phyloP scores from a whole-genome alignment of 148 eudicot genomes.

The Amaranthus cruentus region DNA sequence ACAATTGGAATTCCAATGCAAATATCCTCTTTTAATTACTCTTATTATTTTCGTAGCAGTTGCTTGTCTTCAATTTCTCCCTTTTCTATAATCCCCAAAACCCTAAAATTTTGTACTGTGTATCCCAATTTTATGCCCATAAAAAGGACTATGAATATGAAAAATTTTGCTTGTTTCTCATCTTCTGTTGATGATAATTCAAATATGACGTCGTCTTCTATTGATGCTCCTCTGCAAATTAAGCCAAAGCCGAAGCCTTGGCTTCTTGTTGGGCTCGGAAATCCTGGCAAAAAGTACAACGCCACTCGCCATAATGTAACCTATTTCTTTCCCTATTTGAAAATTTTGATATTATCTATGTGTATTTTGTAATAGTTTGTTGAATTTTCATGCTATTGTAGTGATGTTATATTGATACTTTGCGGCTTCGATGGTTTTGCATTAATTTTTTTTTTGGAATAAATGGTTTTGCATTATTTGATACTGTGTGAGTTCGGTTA shows the following conservation, averaged over 20 bases:
- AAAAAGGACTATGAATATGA: not conserved
- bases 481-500: not conserved
- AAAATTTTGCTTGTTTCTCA: slow-evolving; percentile 10
- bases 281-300: slow-evolving; percentile 4
- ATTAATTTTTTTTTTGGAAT: not conserved
- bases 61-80: not conserved
- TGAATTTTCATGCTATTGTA: not conserved
- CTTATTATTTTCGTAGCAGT: not conserved
- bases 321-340: not conserved
- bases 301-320: slow-evolving; percentile 5
- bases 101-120: not conserved
- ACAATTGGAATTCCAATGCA: too few species aligned
- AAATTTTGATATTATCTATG: not conserved
- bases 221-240: not conserved
- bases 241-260: slow-evolving; percentile 6
- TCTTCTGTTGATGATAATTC: not conserved
- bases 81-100: not conserved
- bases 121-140: too few species aligned
- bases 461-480: not conserved
- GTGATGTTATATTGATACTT: not conserved
- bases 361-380: not conserved
- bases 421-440: not conserved
- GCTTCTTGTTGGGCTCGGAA: slow-evolving; percentile 9
- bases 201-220: not conserved
- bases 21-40: too few species aligned